Conservation (phyloP, 1,284 basidiomycete genomes). For the Kwoniella shivajii region DNA sequence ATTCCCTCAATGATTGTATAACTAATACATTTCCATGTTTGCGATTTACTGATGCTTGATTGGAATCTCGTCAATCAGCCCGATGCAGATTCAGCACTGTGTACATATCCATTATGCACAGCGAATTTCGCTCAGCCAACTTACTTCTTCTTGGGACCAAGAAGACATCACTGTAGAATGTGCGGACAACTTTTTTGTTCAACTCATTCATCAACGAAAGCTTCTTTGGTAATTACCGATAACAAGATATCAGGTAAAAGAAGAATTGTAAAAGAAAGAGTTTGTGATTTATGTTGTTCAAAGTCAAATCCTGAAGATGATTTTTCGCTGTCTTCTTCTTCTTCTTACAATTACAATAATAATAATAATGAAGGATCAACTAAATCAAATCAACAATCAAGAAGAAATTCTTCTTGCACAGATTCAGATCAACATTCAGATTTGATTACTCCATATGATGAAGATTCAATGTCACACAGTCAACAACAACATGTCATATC, state of each 20-base stretch:
- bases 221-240: slow-evolving; percentile 21
- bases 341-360: neutral
- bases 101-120: slow-evolving; percentile 44
- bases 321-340: too few species aligned
- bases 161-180: slow-evolving; percentile 48
- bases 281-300: slow-evolving; percentile 44
- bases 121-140: slow-evolving; percentile 42
- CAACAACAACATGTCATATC: neutral
- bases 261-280: slow-evolving; percentile 26
- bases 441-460: slow-evolving; percentile 22
- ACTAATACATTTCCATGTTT: too few species aligned
- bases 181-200: slow-evolving; percentile 47
- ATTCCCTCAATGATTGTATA: neutral
- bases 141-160: slow-evolving; percentile 38
- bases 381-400: slow-evolving; percentile 1
- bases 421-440: slow-evolving; percentile 21
- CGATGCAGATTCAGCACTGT: slow-evolving; percentile 40
- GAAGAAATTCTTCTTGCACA: slow-evolving; percentile 19
- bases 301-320: neutral
- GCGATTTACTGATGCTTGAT: neutral
- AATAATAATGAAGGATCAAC: neutral
- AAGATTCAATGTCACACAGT: too few species aligned
- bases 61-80: slow-evolving; percentile 16
- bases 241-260: slow-evolving; percentile 17
- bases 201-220: slow-evolving; percentile 34